Base-by-base conservation (phyloP, 2,329 filamentous ascomycete genomes). In the Clarireedia homoeocarpa region DNA sequence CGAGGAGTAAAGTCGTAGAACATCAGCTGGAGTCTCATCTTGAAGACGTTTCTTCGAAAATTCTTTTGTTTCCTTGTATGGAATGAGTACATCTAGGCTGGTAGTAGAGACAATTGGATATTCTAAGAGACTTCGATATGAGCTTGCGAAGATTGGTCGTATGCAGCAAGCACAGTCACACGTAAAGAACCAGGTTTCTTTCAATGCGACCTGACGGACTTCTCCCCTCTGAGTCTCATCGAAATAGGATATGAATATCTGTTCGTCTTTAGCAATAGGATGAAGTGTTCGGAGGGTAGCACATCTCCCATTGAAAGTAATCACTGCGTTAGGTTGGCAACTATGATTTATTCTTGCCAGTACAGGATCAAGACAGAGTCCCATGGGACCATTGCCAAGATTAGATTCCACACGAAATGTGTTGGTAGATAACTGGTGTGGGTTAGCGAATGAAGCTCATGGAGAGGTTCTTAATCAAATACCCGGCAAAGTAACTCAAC, bases 221-320 rank as follows among this genome's bases (percentile, higher is more conserved):
- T 59, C 51, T 7, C 55, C 46, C 6, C 47, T 40, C 20, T 57
- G 34, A 26, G 20, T 65, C 72, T 58, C 69, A 78, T 82, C 81
- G 38, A 82, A 79, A 61, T 85, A 85, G 1, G 80, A 83, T 36
- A 85, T 82, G 56, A 78, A 75, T 53, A 85, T 75, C 69, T 84
- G 79, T 26, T 83, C 76, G 6, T 75, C 80, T 34, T 71, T 65
- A 14, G 72, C 63, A 44, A 86, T 82, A 3, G 71, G 66, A 23
- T 63, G 66, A 53, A 78, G 73, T 2, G 82, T 78, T 39, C 76
- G 73, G 14, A 86, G 67, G 2, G 77, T 68, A 3, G 80, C 77
- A 4, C 69, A 72, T 5, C 81, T 73, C 4, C 77, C 77, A 40
- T 75, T 62, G 52, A 84, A 84, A 45, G 77, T 74, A 15, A 85